Evolutionary conservation across 2,329 filamentous ascomycete genomes (phyloP).

Genomic region (Pyrenochaeta sp.): DNA sequence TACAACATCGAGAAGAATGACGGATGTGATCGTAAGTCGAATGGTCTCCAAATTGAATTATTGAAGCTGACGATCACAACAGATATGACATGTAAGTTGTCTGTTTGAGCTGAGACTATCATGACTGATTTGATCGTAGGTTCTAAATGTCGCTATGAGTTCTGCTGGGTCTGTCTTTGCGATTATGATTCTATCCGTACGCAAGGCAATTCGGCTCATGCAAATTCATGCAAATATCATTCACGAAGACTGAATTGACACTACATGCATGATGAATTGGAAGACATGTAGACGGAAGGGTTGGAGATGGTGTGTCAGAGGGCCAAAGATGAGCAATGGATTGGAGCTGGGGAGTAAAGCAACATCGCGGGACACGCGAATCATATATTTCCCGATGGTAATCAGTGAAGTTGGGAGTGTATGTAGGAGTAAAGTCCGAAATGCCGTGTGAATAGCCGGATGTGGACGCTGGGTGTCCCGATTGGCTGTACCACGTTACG

Average conservation of each 20-base stretch:
- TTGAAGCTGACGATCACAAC: no score
- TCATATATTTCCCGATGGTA: no score
- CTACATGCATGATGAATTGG: no score
- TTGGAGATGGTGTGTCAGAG: no score
- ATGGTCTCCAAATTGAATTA: no score
- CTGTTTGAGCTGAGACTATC: no score
- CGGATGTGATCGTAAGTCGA: slow-evolving; percentile 55
- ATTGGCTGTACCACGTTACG: slow-evolving; percentile 4
- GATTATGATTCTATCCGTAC: slow-evolving; percentile 30
- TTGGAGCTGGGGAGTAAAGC: no score
- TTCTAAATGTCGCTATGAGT: slow-evolving; percentile 47
- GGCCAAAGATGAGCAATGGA: no score
- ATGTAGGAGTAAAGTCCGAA: background rate
- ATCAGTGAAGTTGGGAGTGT: background rate
- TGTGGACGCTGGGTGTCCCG: slow-evolving; percentile 1
- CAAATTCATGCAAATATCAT: slow-evolving; percentile 28
- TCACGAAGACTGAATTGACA: slow-evolving; percentile 12
- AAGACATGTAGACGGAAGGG: no score
- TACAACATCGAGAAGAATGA: slow-evolving; percentile 52
- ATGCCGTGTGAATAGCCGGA: slow-evolving; percentile 1
- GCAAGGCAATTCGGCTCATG: slow-evolving; percentile 30
- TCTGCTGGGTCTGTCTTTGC: slow-evolving; percentile 52
- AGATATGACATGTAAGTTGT: slow-evolving; percentile 47
- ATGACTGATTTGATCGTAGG: slow-evolving; percentile 27
- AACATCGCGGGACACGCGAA: no score